These are phyloP conservation scores for Sicyos edulis DNA, from an alignment of 306 rosid genomes.

Conservation along the genomic window DNA sequence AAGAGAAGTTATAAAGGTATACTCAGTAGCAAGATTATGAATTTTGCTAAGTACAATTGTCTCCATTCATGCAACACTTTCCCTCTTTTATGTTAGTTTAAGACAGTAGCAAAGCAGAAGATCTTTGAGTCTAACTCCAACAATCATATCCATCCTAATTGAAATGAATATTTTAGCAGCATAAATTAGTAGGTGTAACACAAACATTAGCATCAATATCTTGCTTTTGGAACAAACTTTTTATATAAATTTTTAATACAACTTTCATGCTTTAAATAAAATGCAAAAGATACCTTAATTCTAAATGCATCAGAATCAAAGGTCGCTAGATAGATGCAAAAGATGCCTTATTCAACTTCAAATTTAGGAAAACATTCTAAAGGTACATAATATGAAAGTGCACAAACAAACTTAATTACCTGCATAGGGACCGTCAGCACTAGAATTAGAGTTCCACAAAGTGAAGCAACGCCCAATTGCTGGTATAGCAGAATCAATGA, in stretches of 20 bases:
- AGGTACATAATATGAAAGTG: not conserved
- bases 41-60: constrained; percentile 51
- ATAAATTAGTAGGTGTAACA: not conserved
- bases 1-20: not conserved
- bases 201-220: not conserved
- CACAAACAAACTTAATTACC: constrained; percentile 33
- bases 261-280: not conserved
- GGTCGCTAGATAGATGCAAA: not conserved
- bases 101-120: not conserved
- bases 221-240: not conserved
- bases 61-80: constrained; percentile 28
- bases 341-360: not conserved
- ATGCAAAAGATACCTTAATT: not conserved
- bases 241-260: not conserved
- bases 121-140: not conserved
- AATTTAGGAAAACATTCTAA: constrained; percentile 1
- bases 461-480: constrained; percentile 87
- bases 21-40: not conserved
- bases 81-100: not conserved
- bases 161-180: not conserved
- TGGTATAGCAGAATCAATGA: constrained; percentile 80
- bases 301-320: not conserved
- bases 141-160: not conserved
- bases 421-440: constrained; percentile 65
- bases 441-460: constrained; percentile 58